Conservation (phyloP, 2,329 filamentous ascomycete genomes). For the Penicillium corylophilum region DNA sequence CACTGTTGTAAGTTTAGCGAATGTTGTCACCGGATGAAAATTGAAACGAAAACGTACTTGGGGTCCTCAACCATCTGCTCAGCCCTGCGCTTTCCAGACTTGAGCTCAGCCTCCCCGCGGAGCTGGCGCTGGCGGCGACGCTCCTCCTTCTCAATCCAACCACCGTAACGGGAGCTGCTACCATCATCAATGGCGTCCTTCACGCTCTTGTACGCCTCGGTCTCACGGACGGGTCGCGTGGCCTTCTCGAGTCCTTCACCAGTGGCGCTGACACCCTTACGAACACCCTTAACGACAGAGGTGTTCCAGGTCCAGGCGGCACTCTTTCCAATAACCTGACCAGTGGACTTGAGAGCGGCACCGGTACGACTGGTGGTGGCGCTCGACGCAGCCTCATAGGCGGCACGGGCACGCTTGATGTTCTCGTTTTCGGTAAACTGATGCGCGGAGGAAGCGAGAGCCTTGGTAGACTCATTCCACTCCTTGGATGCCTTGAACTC, state of each 20-base stretch:
- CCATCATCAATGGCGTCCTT: slow-evolving; percentile 97
- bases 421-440: slow-evolving; percentile 92
- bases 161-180: slow-evolving; percentile 91
- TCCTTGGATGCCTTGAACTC: slow-evolving; percentile 98
- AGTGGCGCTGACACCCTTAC: slow-evolving; percentile 81
- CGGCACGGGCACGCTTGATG: slow-evolving; percentile 79
- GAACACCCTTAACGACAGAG: slow-evolving; percentile 82
- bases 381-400: slow-evolving; percentile 82
- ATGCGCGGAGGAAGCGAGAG: slow-evolving; percentile 81
- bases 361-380: slow-evolving; percentile 76
- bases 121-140: slow-evolving; percentile 74
- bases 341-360: slow-evolving; percentile 80
- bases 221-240: slow-evolving; percentile 91
- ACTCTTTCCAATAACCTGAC: slow-evolving; percentile 81
- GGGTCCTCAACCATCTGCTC: slow-evolving; percentile 79
- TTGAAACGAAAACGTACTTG: slow-evolving; percentile 61
- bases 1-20: slow-evolving; percentile 55
- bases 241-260: slow-evolving; percentile 87
- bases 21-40: slow-evolving; percentile 12
- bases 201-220: slow-evolving; percentile 89
- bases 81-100: slow-evolving; percentile 46
- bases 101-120: slow-evolving; percentile 63
- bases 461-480: slow-evolving; percentile 98
- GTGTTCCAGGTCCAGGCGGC: slow-evolving; percentile 98
- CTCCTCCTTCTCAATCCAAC: slow-evolving; percentile 96